A percentile compares a stretch with the other conserved stretches of the same genome.
phyloP scores from a whole-genome alignment of 345 rosid genomes.

The Camelina hispida region DNA sequence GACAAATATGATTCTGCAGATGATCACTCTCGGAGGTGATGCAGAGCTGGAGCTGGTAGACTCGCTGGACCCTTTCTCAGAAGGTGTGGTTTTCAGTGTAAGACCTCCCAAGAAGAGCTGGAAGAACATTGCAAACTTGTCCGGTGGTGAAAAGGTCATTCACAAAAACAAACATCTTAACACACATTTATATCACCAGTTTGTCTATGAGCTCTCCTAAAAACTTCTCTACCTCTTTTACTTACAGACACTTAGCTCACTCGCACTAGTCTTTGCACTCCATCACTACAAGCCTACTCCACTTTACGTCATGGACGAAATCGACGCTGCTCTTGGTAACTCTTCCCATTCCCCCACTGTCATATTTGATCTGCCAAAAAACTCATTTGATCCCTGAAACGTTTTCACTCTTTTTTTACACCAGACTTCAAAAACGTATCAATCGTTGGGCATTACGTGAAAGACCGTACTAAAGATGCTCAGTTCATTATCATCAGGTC shows the following conservation, averaged over 20 bases:
- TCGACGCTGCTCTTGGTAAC: constrained; percentile 94
- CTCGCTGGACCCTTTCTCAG: constrained; percentile 97
- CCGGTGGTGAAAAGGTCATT: constrained; percentile 96
- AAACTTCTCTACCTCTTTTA: constrained; percentile 4
- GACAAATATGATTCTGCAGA: constrained; percentile 50
- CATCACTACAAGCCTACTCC: constrained; percentile 99
- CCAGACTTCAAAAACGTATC: constrained; percentile 98
- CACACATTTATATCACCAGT: constrained; percentile 1
- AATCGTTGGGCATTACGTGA: constrained; percentile 96
- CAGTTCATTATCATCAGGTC: constrained; percentile 97
- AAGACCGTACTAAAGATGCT: constrained; percentile 94
- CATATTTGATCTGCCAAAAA: neutral
- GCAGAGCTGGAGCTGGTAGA: constrained; percentile 98
- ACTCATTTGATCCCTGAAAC: constrained; percentile 1
- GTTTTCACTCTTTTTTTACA: constrained; percentile 11
- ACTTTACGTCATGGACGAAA: constrained; percentile 97
- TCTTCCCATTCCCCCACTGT: constrained; percentile 5
- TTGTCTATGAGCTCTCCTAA: constrained; percentile 12
- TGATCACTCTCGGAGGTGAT: constrained; percentile 99
- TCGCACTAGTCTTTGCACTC: constrained; percentile 96
- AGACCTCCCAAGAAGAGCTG: constrained; percentile 99
- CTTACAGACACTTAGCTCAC: constrained; percentile 91
- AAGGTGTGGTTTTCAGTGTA: constrained; percentile 97
- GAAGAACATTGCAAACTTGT: constrained; percentile 94
- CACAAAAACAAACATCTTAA: neutral